Evolutionary conservation across 2,329 filamentous ascomycete species (phyloP), one percentile per base, ranked within the genome.

Genomic region (Helminthosporium solani): DNA sequence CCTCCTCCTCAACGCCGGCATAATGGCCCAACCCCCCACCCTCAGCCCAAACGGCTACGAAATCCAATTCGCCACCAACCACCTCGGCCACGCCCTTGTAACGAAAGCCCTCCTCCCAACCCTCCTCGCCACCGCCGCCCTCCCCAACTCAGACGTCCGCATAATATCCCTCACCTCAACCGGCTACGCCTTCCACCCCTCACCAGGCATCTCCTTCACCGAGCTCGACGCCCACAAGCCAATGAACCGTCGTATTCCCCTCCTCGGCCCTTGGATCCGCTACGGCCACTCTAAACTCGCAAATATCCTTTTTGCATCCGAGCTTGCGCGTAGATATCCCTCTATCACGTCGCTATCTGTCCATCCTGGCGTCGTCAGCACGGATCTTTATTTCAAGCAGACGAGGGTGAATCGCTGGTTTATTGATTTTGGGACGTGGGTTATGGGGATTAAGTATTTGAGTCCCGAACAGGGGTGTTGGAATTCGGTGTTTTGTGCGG

Each of bases 231-330:
- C 44, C 3, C 61, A 63, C 7, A 62, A 53, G 49, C 33, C 40
- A 49, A 53, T 63, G 61, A 40, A 53, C 57, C 42, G 42, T 40
- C 31, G 44, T 40, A 25, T 25, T n/a, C n/a, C n/a, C n/a, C 7
- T 52, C 33, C 11, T 60, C 40, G 66, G 67, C 4, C 50, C 60
- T 12, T 69, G 61, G 45, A 44, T 49, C 3, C 67, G 74, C 8
- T 78, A 79, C 57, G 73, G 71, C 3, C 72, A 76, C 11, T 34
- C 33, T 8, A 78, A 78, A 50, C 64, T 78, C 7, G 75, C 75
- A 14, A 76, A 76, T 35, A 60, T 77, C 7, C 65, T 77, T 2
- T 75, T 70, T 50, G 60, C 72, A 0, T 49, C 60, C 3, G 62
- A 72, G 38, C 60, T 76, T n/a, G 71, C 73, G 3, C 45, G 56